Percentiles rank a stretch among this genome's conserved stretches.
These are phyloP conservation scores for Cucurbita ficifolia DNA, from an alignment of 306 rosid species.

Conservation along the genomic window DNA sequence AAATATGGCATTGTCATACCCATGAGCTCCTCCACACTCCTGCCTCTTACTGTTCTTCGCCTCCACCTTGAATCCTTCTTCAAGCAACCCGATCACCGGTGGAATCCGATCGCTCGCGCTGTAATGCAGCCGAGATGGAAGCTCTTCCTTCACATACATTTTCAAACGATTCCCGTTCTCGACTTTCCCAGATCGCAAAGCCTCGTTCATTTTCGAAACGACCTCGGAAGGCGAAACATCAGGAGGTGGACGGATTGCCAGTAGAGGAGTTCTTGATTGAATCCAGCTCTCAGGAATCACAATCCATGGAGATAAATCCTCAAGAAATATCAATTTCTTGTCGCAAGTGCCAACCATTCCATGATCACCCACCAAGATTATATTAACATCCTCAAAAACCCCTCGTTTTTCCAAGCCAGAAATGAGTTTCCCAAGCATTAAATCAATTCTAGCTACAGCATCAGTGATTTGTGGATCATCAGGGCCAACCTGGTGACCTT, in stretches of 20 bases:
- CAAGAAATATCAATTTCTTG: slow-evolving; percentile 55
- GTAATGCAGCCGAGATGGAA: slow-evolving; percentile 79
- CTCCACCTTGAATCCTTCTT: slow-evolving; percentile 82
- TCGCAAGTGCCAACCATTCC: slow-evolving; percentile 99
- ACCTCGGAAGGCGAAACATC: slow-evolving; percentile 27
- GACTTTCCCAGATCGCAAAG: slow-evolving; percentile 63
- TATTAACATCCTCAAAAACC: slow-evolving; percentile 65
- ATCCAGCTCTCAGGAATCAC: slow-evolving; percentile 54
- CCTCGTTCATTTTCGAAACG: slow-evolving; percentile 67
- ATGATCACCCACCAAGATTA: slow-evolving; percentile 91
- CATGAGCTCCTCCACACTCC: slow-evolving; percentile 95
- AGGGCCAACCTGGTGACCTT: slow-evolving; percentile 81
- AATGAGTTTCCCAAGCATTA: slow-evolving; percentile 74
- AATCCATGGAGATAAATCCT: slow-evolving; percentile 69
- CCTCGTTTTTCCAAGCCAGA: slow-evolving; percentile 67
- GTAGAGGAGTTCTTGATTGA: slow-evolving; percentile 42
- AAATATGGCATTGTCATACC: slow-evolving; percentile 79
- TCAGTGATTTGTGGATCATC: slow-evolving; percentile 78
- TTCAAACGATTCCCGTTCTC: slow-evolving; percentile 57
- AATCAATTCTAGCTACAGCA: slow-evolving; percentile 68
- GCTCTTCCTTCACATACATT: slow-evolving; percentile 70
- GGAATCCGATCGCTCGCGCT: slow-evolving; percentile 52
- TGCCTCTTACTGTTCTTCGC: slow-evolving; percentile 31
- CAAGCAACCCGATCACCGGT: slow-evolving; percentile 58
- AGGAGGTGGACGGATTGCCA: slow-evolving; percentile 53